phyloP scores from a whole-genome alignment of 164 flowering plant species.

The Stephania japonica region DNA sequence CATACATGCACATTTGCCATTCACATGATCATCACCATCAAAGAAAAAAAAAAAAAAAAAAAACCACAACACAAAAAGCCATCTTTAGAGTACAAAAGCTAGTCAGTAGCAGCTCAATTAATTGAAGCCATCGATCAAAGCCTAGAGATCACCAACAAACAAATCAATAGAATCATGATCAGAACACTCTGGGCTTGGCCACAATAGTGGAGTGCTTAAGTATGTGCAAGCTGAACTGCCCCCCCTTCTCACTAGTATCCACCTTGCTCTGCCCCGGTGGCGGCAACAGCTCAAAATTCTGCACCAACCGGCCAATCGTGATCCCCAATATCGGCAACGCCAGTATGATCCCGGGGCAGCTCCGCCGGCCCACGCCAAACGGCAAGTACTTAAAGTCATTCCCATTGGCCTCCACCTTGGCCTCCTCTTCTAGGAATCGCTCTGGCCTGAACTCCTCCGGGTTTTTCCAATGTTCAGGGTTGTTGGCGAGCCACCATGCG shows the following conservation, averaged over 20 bases:
- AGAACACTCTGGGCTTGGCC: slow-evolving; percentile 55
- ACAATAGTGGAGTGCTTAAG: slow-evolving; percentile 88
- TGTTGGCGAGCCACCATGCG: slow-evolving; percentile 90
- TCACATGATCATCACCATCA: too few relatives aligned
- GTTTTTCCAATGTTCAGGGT: slow-evolving; percentile 68
- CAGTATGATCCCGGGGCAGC: slow-evolving; percentile 89
- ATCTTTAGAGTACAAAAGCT: too few relatives aligned
- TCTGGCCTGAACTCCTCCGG: slow-evolving; percentile 83
- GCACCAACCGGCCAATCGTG: slow-evolving; percentile 79
- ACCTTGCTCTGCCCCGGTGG: slow-evolving; percentile 74
- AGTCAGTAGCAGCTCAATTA: too few relatives aligned
- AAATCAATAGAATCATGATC: neutral
- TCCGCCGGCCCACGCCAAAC: slow-evolving; percentile 80
- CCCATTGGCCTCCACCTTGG: slow-evolving; percentile 79
- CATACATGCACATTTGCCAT: too few relatives aligned
- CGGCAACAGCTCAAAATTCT: slow-evolving; percentile 81
- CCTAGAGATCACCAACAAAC: too few relatives aligned
- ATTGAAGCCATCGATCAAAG: too few relatives aligned
- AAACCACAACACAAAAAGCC: too few relatives aligned
- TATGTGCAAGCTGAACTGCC: slow-evolving; percentile 89
- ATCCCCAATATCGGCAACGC: slow-evolving; percentile 84
- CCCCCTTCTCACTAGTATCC: slow-evolving; percentile 75
- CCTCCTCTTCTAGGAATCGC: slow-evolving; percentile 78
- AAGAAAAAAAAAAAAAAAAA: too few relatives aligned
- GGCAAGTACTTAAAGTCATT: slow-evolving; percentile 84